Percentiles rank a stretch among this genome's conserved stretches.
Conservation (phyloP, 345 rosid species). For the Hibiscus trionum region DNA sequence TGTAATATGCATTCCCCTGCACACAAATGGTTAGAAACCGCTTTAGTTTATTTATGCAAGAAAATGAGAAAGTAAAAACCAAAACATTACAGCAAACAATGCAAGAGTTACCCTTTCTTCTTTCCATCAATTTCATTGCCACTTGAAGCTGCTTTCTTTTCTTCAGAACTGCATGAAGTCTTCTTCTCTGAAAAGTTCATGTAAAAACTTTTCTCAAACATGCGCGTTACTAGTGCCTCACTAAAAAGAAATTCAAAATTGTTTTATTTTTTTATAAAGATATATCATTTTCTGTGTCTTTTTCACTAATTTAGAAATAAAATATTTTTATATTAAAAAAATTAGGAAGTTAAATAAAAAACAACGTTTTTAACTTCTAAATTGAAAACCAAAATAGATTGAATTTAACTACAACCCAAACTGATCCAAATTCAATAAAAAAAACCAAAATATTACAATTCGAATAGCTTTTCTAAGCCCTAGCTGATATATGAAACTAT, state of each 20-base stretch:
- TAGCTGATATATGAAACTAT: not conserved
- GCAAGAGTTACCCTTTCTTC: slow-evolving; percentile 44
- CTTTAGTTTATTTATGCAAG: not conserved
- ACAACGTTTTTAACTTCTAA: no score
- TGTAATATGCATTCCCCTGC: slow-evolving; percentile 43
- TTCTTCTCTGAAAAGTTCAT: slow-evolving; percentile 38
- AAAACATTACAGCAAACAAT: slow-evolving; percentile 6
- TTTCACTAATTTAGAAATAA: no score
- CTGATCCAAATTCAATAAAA: no score
- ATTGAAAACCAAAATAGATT: no score
- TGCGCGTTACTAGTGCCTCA: not conserved
- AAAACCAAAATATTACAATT: no score
- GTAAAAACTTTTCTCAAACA: not conserved
- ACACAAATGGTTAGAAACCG: slow-evolving; percentile 7
- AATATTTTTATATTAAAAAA: no score
- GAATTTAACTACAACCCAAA: no score
- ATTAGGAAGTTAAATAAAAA: no score
- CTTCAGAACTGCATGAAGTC: slow-evolving; percentile 45
- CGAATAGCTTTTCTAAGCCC: no score
- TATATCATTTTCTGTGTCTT: no score
- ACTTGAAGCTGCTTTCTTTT: slow-evolving; percentile 41
- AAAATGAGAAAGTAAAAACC: slow-evolving; percentile 1
- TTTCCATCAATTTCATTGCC: slow-evolving; percentile 41
- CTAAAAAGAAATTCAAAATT: not conserved
- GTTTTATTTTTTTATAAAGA: not conserved